A percentile compares a stretch with the other conserved stretches of the same genome.
phyloP scores from a whole-genome alignment of 2,329 filamentous ascomycete species.

The Microsporum audouinii region DNA sequence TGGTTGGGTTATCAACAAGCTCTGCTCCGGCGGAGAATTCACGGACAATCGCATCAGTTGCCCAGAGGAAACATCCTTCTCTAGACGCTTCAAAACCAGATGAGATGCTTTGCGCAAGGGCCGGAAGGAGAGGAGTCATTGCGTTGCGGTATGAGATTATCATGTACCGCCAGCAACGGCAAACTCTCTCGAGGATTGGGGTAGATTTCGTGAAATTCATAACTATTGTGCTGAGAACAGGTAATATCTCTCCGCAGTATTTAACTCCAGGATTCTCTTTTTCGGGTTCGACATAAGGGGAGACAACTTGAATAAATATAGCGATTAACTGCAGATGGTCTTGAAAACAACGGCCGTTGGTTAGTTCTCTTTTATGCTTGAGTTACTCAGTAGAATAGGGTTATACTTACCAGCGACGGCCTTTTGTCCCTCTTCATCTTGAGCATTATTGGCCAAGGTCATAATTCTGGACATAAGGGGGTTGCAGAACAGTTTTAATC shows the following conservation, averaged over 20 bases:
- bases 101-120: slow-evolving; percentile 79
- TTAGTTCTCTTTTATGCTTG: slow-evolving; percentile 10
- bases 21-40: slow-evolving; percentile 90
- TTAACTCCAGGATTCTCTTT: slow-evolving; percentile 83
- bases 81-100: slow-evolving; percentile 72
- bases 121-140: slow-evolving; percentile 71
- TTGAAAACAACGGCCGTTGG: slow-evolving; percentile 20
- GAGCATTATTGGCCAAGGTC: slow-evolving; percentile 72
- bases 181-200: slow-evolving; percentile 86
- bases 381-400: too few relatives aligned
- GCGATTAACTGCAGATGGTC: slow-evolving; percentile 89
- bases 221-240: slow-evolving; percentile 71
- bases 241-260: slow-evolving; percentile 92
- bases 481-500: slow-evolving; percentile 86
- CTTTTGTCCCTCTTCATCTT: slow-evolving; percentile 70
- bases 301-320: slow-evolving; percentile 68
- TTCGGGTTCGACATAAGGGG: slow-evolving; percentile 59
- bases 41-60: slow-evolving; percentile 83
- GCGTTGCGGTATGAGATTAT: slow-evolving; percentile 87
- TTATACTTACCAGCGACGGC: slow-evolving; percentile 60
- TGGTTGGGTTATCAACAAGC: slow-evolving; percentile 68
- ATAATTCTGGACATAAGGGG: slow-evolving; percentile 79
- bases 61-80: slow-evolving; percentile 98
- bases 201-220: slow-evolving; percentile 76
- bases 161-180: slow-evolving; percentile 94